Percentiles rank a stretch among this genome's conserved stretches.
Evolutionary conservation across 495 filamentous ascomycete species (phyloP).

Genomic region (Jackrogersella multiformis): DNA sequence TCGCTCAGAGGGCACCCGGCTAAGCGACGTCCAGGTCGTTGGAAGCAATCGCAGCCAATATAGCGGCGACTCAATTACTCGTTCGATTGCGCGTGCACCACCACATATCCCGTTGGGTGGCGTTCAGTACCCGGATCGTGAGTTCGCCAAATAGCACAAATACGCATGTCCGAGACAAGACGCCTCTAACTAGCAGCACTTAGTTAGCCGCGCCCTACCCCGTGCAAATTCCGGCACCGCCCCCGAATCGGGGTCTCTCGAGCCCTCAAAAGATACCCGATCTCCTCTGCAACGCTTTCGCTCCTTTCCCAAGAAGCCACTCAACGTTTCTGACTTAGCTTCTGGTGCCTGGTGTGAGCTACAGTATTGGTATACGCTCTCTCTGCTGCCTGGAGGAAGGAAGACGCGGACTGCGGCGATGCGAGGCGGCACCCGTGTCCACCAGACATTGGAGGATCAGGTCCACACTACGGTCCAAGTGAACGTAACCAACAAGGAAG

Average conservation of each 20-base stretch:
- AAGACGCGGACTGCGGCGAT: slow-evolving; percentile 81
- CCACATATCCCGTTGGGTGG: slow-evolving; percentile 23
- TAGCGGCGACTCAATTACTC: slow-evolving; percentile 23
- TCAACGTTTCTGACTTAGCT: slow-evolving; percentile 91
- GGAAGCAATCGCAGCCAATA: background rate
- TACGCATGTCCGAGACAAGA: background rate
- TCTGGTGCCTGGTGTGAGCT: slow-evolving; percentile 95
- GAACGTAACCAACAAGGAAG: slow-evolving; percentile 77
- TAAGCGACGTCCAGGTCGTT: background rate
- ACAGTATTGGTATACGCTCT: slow-evolving; percentile 89
- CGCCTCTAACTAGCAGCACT: slow-evolving; percentile 68
- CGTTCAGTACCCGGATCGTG: slow-evolving; percentile 59
- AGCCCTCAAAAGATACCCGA: slow-evolving; percentile 40
- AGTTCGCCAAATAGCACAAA: slow-evolving; percentile 33
- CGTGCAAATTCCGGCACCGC: slow-evolving; percentile 16
- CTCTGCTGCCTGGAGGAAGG: slow-evolving; percentile 70
- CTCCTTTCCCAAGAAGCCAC: slow-evolving; percentile 74
- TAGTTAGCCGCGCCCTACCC: slow-evolving; percentile 66
- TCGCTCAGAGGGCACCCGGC: background rate
- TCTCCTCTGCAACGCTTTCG: slow-evolving; percentile 76
- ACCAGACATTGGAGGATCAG: slow-evolving; percentile 85
- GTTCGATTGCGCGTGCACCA: background rate
- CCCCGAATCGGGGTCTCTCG: background rate
- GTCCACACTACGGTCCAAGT: slow-evolving; percentile 80
- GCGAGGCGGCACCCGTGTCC: slow-evolving; percentile 79